Evolutionary conservation across 1,139 yeast genomes (phyloP), one percentile per base, ranked within the genome.

Genomic region (Nakaseomyces kungkrabaensis): DNA sequence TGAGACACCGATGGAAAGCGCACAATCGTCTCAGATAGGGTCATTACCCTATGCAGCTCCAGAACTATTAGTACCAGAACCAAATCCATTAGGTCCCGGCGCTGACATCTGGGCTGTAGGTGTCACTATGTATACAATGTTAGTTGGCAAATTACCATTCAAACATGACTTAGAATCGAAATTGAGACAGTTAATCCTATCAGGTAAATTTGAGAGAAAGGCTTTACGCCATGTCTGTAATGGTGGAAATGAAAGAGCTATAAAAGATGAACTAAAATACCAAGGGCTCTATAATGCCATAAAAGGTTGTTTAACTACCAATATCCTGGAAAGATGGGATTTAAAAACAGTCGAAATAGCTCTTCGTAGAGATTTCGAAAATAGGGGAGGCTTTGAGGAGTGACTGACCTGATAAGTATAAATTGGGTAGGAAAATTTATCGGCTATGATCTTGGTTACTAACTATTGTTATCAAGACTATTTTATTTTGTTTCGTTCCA

Each of bases 11-110:
- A 27, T 31, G 13, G 41, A 25, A 5, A 34, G 25, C n/a, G 36
- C 25, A 13, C 45, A 33, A 22, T 47, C 49, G 7, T 40, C 37
- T 25, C 85, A 81, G 58, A 85, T 88, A 51, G 97, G 97, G 0
- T 88, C 96, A 1, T 72, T 90, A 38, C 97, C 97, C 0, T 90
- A 88, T 63, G 96, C 96, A 0, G 78, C 96, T 0, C 97, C 97
- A 0, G 96, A 90, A 62, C 71, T 88, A 34, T 70, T 89, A 48
- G 71, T 74, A 40, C 82, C 86, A 0, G 72, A 75, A 29, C 86
- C 86, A 1, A 82, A 85, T 3, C 81, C 85, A 2, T 72, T 84
- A 50, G 83, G 85, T 0, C 85, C 89, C 0, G 72, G 81, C 50
- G 59, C 68, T 2, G 97, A 90, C 66, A 76, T 86, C 9, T 90